phyloP scores from a whole-genome alignment of 441 rosid genomes.

The Melastoma candidum region DNA sequence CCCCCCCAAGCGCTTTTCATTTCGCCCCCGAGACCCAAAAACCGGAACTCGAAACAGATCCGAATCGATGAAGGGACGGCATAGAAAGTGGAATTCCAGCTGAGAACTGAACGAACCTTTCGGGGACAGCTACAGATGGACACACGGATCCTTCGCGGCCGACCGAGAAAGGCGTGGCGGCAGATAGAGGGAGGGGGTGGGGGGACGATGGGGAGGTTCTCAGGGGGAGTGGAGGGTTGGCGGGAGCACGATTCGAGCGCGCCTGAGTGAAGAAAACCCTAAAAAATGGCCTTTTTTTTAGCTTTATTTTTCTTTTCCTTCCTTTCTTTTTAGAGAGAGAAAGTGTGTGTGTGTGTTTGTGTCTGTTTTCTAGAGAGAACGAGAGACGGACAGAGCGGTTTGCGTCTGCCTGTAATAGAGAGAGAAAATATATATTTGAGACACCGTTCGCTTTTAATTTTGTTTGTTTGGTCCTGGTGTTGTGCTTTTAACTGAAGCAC shows the following conservation, averaged over 20 bases:
- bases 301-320: too few species aligned
- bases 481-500: too few species aligned
- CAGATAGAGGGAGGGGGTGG: neutral
- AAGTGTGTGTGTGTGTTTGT: neutral
- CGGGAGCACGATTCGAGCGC: neutral
- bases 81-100: neutral
- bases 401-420: too few species aligned
- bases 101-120: neutral
- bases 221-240: neutral
- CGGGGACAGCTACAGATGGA: neutral
- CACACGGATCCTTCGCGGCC: slow-evolving; percentile 1
- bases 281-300: neutral
- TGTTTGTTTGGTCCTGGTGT: too few species aligned
- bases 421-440: too few species aligned
- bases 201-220: neutral
- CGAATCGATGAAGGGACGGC: too few species aligned
- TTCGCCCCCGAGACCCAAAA: too few species aligned
- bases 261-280: slow-evolving; percentile 6
- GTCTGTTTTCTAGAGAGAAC: neutral
- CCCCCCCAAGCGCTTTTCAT: too few species aligned
- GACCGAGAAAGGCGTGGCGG: neutral
- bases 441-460: too few species aligned
- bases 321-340: too few species aligned
- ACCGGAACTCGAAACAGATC: too few species aligned
- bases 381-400: neutral